Conservation (phyloP, 805 yeast species). For the Cyberlindnera euphorbiae region DNA sequence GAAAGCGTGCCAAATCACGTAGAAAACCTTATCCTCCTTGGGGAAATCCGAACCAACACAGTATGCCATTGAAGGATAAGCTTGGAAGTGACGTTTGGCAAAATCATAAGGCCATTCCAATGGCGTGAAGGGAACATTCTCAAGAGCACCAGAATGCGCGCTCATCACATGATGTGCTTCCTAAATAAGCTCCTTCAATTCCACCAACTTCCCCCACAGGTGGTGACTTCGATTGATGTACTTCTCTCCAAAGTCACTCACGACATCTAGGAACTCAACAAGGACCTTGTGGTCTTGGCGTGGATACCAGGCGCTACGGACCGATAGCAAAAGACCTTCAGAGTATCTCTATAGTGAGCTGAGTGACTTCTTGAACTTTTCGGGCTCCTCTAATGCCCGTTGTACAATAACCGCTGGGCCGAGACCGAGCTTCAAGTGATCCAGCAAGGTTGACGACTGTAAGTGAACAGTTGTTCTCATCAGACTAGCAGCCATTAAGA, state of each 20-base stretch:
- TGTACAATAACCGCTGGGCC: slow-evolving; percentile 20
- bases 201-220: too few species aligned
- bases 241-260: slow-evolving; percentile 16
- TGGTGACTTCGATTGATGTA: slow-evolving; percentile 2
- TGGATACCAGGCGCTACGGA: slow-evolving; percentile 20
- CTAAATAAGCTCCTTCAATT: too few species aligned
- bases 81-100: too few species aligned
- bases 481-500: slow-evolving; percentile 9
- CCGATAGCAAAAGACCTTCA: slow-evolving; percentile 19
- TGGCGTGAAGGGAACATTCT: too few species aligned
- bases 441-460: slow-evolving; percentile 7
- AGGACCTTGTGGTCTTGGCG: slow-evolving; percentile 15
- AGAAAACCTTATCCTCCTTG: too few species aligned
- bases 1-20: too few species aligned
- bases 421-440: slow-evolving; percentile 16
- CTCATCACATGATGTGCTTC: too few species aligned
- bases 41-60: too few species aligned
- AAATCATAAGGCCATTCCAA: too few species aligned
- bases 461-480: slow-evolving; percentile 12
- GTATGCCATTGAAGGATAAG: too few species aligned
- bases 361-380: slow-evolving; percentile 13
- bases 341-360: slow-evolving; percentile 12
- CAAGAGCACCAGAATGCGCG: too few species aligned
- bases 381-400: slow-evolving; percentile 14
- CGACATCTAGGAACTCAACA: slow-evolving; percentile 15